Evolutionary conservation across 2,329 filamentous ascomycete genomes (phyloP), one percentile per base, ranked within the genome.

Genomic region (Xylariaceae sp.): DNA sequence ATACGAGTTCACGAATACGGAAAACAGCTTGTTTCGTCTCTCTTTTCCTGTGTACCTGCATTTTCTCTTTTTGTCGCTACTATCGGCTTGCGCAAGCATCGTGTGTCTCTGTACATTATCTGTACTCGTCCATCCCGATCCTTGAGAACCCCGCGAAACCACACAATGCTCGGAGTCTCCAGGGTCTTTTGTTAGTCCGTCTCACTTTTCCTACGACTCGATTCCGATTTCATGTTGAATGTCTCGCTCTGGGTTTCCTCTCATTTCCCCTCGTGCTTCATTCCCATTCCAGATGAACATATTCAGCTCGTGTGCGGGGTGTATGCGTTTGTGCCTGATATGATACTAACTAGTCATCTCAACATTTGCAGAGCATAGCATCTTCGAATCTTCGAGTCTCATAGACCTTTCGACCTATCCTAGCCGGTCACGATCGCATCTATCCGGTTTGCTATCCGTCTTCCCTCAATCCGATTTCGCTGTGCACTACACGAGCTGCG

Each of bases 111-210:
- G 35, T 56, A 11, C n/a, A 18, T 56, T 17, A 48, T 23, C 39
- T 49, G 49, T 53, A 8, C 47, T 51, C 52, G 37, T 53, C 37
- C 37, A 47, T 57, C 54, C 15, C 37, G 45, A 60, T 54, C 54
- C 47, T 7, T 13, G 23, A 54, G 18, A 30, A 11, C 48, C 15
- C 49, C 49, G 34, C 49, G 48, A 44, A 15, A 55, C 13, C 23
- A 15, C 35, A 44, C 30, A 23, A 37, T 61, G 34, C 34, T 52
- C 18, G 37, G 50, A 49, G 48, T 53, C 42, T 52, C 51, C 44
- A 37, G 48, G 7, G 49, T 55, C 49, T 37, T 35, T 51, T 35
- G 37, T 35, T 37, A 52, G 34, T 52, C 50, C 9, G 3, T 11
- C 49, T 51, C 52, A 23, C 17, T 17, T 55, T 23, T 30, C 23